Conservation (phyloP, 805 yeast genomes). For the Debaryomyces hansenii region DNA sequence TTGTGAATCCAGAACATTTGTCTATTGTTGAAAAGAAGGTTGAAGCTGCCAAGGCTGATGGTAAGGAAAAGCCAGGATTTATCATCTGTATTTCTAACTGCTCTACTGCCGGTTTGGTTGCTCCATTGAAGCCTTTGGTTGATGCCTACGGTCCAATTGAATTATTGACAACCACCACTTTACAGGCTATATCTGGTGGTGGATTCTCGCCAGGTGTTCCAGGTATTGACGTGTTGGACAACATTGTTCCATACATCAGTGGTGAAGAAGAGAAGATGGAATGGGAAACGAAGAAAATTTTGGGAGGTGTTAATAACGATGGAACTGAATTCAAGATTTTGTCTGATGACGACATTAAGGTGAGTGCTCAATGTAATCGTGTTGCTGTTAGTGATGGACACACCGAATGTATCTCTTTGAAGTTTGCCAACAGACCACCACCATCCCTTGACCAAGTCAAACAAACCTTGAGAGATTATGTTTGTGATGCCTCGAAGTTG, state of each 20-base stretch:
- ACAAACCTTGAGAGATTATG: conserved; percentile 65
- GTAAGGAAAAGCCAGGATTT: conserved; percentile 69
- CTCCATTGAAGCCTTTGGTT: conserved; percentile 92
- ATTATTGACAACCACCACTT: conserved; percentile 80
- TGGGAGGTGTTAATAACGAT: conserved; percentile 60
- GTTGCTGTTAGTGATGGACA: conserved; percentile 98
- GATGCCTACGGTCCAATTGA: conserved; percentile 90
- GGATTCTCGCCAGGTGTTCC: conserved; percentile 98
- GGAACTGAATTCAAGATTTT: conserved; percentile 58
- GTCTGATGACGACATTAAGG: conserved; percentile 70
- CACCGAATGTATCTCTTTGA: conserved; percentile 88
- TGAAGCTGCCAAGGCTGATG: conserved; percentile 51
- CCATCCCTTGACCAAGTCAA: conserved; percentile 85
- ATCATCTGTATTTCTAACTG: conserved; percentile 96
- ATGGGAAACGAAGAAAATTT: conserved; percentile 95
- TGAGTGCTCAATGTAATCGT: conserved; percentile 95
- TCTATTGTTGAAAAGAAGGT: conserved; percentile 64
- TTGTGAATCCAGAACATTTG: conserved; percentile 90
- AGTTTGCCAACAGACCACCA: conserved; percentile 77
- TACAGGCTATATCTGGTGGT: conserved; percentile 98
- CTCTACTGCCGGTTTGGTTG: conserved; percentile 97
- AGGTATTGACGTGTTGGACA: conserved; percentile 92
- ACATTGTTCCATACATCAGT: conserved; percentile 88
- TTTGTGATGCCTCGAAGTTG: conserved; percentile 76
- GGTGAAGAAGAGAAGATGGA: conserved; percentile 99